Evolutionary conservation across 2,329 filamentous ascomycete genomes (phyloP).

Genomic region (Gaeumannomyces sp.): DNA sequence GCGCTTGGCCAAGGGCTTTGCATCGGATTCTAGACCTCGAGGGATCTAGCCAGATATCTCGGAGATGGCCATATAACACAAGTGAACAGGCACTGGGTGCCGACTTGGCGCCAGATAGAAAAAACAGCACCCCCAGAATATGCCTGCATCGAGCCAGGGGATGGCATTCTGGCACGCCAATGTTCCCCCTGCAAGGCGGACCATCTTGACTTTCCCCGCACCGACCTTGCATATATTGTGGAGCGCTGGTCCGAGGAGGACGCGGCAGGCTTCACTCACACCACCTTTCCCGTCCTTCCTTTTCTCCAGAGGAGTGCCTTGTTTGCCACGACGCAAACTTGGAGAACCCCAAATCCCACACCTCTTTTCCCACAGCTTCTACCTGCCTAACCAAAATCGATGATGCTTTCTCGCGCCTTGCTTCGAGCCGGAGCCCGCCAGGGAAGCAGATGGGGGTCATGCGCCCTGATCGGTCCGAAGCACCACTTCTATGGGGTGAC

Average conservation of each 20-base stretch:
- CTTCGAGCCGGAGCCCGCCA: background rate
- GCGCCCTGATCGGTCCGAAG: background rate
- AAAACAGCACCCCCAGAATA: background rate
- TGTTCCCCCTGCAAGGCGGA: background rate
- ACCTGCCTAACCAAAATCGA: background rate
- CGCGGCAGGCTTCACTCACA: background rate
- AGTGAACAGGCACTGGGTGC: too few relatives aligned
- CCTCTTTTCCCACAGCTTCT: background rate
- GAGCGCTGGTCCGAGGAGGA: background rate
- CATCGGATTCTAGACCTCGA: background rate
- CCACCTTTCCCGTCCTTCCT: background rate
- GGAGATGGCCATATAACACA: too few relatives aligned
- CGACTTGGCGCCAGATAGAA: background rate
- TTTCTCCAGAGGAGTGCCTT: background rate
- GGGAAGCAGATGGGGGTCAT: background rate
- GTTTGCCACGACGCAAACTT: background rate
- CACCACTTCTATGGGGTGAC: background rate
- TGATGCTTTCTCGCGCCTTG: background rate
- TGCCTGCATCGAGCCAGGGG: too few relatives aligned
- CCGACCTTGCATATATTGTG: background rate
- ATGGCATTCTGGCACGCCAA: background rate
- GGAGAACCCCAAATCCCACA: background rate
- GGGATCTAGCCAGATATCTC: background rate
- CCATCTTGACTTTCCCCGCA: background rate
- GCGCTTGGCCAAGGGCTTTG: background rate